Base-by-base conservation (phyloP, 2,329 filamentous ascomycete species). In the Calonectria leucothoes region DNA sequence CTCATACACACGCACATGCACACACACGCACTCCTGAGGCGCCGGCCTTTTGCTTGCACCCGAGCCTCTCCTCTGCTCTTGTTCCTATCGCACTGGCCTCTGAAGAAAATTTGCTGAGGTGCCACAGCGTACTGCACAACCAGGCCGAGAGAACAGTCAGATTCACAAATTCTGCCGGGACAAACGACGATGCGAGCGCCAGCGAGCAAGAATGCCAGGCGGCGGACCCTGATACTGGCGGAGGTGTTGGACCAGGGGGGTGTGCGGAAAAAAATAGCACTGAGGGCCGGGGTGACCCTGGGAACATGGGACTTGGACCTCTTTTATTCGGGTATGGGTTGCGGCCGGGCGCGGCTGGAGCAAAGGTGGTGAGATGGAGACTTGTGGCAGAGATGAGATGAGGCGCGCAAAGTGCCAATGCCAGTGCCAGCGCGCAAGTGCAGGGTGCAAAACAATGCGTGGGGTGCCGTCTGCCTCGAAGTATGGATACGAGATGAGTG, bases 171-270 rank as follows among this genome's bases (percentile, higher is more conserved):
- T 20, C 48, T 14, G 64, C 33, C 59, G 25, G 27, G 59, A 45
- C 29, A 27, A 55, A 39, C 42, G 11, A 35, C 31, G 17, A 35
- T 31, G 67, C 42, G 55, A 69, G 55, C 55, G 31, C 48, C 52
- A 64, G 37, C 59, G 59, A 57, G 70, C 35, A 57, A 70, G 68
- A 71, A 51, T 71, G 69, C 69, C 63, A 37, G 69, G 12, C 69
- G 39, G 69, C 55, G 64, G 69, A 71, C 70, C 64, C 70, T 71
- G 70, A 71, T 71, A 71, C 70, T 68, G 70, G 52, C 70, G 64
- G 70, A 68, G 70, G 63, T 67, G 63, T 55, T 59, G 63, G 39
- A 29, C 51, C 48, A 52, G 64, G 52, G 42, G 70, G 63, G 70
- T 59, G 70, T 61, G 59, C 31, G 57, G 49, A 39, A 55, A 37